These are phyloP conservation scores for Hymenoscyphus scutula DNA, from an alignment of 2,329 filamentous ascomycete genomes.

Conservation along the genomic window DNA sequence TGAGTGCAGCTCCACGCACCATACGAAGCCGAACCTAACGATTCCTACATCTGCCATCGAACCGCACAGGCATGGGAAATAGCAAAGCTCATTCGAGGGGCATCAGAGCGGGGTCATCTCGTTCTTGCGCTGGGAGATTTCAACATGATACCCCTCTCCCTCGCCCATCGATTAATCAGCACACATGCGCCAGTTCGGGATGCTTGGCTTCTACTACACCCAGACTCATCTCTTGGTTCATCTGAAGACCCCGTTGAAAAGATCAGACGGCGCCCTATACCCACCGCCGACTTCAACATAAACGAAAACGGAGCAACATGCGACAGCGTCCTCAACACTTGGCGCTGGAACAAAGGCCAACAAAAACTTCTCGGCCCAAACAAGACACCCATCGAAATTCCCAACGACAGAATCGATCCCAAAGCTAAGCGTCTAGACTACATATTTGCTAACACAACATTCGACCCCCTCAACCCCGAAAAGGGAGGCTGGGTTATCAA, in stretches of 20 bases:
- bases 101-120: conserved; percentile 75
- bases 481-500: conserved; percentile 64
- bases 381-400: conserved; percentile 57
- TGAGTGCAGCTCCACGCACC: conserved; percentile 69
- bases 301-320: conserved; percentile 81
- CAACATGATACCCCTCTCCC: conserved; percentile 88
- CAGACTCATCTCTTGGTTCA: conserved; percentile 77
- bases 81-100: conserved; percentile 80
- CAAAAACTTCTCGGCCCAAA: conserved; percentile 67
- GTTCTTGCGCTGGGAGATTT: conserved; percentile 90
- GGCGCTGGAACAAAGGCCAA: conserved; percentile 77
- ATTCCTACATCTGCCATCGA: conserved; percentile 87
- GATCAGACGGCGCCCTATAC: conserved; percentile 63
- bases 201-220: conserved; percentile 80
- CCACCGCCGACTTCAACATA: conserved; percentile 76
- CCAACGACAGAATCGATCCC: conserved; percentile 65
- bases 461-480: conserved; percentile 31
- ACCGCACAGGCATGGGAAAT: conserved; percentile 95
- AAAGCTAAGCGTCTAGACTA: conserved; percentile 90
- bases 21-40: conserved; percentile 75
- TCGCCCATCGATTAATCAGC: conserved; percentile 80
- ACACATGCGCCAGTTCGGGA: conserved; percentile 76
- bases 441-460: conserved; percentile 72
- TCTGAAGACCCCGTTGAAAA: conserved; percentile 66
- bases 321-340: conserved; percentile 84